Conservation (phyloP, 345 rosid species). For the Laguncularia racemosa region DNA sequence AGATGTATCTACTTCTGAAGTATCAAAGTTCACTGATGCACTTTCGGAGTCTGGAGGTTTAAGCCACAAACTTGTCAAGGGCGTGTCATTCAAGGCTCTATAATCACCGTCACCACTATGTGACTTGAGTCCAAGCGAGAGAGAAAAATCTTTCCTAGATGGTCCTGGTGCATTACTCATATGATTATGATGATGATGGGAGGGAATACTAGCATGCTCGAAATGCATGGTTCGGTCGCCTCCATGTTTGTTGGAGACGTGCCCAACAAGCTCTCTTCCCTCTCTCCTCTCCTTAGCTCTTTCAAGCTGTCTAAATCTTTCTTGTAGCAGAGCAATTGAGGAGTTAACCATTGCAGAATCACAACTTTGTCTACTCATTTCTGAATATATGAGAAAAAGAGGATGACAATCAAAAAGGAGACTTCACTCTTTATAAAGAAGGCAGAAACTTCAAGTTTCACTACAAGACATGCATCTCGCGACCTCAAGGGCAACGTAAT, state of each 20-base stretch:
- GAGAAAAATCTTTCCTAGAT: constrained; percentile 21
- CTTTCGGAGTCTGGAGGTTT: constrained; percentile 8
- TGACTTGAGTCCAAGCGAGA: constrained; percentile 37
- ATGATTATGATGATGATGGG: constrained; percentile 6
- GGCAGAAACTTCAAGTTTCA: no score
- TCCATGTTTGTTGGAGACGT: constrained; percentile 21
- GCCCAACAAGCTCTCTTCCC: constrained; percentile 42
- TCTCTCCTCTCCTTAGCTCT: constrained; percentile 53
- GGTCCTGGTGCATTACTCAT: constrained; percentile 7
- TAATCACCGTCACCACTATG: constrained; percentile 12
- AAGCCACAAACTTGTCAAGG: constrained; percentile 21
- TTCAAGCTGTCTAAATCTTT: constrained; percentile 55
- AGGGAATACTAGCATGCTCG: not conserved
- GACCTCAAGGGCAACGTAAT: constrained; percentile 19
- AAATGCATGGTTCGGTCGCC: constrained; percentile 2
- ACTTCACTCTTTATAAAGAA: not conserved
- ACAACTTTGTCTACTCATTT: constrained; percentile 36
- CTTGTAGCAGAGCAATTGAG: constrained; percentile 65
- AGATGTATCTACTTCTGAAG: constrained; percentile 63
- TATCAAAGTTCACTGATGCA: constrained; percentile 21
- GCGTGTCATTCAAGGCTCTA: constrained; percentile 10
- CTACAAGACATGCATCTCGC: constrained; percentile 12
- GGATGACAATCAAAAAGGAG: constrained; percentile 1
- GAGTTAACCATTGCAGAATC: constrained; percentile 31
- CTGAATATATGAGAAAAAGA: constrained; percentile 1